phyloP scores from a whole-genome alignment of 805 yeast species.

The Suhomyces prunicola region DNA sequence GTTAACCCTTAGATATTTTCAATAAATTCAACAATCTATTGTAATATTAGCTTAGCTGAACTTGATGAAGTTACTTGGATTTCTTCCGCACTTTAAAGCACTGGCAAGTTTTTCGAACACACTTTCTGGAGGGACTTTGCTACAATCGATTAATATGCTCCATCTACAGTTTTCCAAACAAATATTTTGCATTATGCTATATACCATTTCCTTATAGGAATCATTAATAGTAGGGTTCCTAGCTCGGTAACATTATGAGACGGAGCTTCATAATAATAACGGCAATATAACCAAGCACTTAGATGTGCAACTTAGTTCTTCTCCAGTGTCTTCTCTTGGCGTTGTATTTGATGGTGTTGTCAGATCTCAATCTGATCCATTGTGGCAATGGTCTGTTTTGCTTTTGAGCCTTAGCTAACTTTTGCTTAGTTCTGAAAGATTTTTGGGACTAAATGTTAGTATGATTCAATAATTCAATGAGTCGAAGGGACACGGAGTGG shows the following conservation, averaged over 20 bases:
- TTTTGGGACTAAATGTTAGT: slow-evolving; percentile 73
- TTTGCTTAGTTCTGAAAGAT: slow-evolving; percentile 95
- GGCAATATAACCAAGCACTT: slow-evolving; percentile 33
- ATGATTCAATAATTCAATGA: slow-evolving; percentile 4
- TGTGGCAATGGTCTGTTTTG: slow-evolving; percentile 99
- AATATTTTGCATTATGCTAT: slow-evolving; percentile 11
- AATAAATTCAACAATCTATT: background rate
- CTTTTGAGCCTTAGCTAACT: slow-evolving; percentile 97
- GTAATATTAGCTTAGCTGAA: too few relatives aligned
- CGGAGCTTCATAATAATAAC: slow-evolving; percentile 6
- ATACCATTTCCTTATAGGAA: slow-evolving; percentile 3
- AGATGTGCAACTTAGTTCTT: slow-evolving; percentile 98
- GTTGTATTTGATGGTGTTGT: slow-evolving; percentile 96
- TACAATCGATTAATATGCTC: too few relatives aligned
- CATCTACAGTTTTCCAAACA: background rate
- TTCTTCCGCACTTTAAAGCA: background rate
- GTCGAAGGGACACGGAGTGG: background rate
- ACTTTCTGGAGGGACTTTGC: too few relatives aligned
- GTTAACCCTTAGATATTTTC: background rate
- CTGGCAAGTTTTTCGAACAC: background rate
- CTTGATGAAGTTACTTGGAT: too few relatives aligned
- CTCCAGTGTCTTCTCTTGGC: slow-evolving; percentile 99
- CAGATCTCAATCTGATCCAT: slow-evolving; percentile 98
- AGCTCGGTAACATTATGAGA: slow-evolving; percentile 6
- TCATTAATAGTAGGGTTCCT: slow-evolving; percentile 2